Conservation (phyloP, 1,139 yeast genomes). For the Insectozyma bohioensis region DNA sequence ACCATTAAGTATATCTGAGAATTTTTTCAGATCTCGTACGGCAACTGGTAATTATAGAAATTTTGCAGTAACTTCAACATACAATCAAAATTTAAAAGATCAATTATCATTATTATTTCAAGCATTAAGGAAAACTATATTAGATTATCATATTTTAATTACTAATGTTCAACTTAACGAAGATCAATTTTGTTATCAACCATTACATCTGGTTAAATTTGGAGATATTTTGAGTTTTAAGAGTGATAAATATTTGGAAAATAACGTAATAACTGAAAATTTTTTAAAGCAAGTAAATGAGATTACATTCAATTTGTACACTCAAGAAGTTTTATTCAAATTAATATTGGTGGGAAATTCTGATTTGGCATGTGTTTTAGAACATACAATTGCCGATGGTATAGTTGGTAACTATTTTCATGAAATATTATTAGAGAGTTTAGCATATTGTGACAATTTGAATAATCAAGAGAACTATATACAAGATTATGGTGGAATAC, state of each 20-base stretch:
- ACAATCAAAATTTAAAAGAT: constrained; percentile 22
- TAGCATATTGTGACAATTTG: constrained; percentile 18
- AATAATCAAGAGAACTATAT: constrained; percentile 10
- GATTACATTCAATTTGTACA: constrained; percentile 24
- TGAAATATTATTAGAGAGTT: constrained; percentile 32
- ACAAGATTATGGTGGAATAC: constrained; percentile 16
- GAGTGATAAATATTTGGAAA: constrained; percentile 14
- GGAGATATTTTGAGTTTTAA: constrained; percentile 26
- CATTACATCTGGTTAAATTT: constrained; percentile 22
- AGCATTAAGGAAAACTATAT: constrained; percentile 33
- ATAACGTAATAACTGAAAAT: constrained; percentile 25
- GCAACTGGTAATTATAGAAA: constrained; percentile 28
- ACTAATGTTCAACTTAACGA: constrained; percentile 28
- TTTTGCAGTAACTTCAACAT: constrained; percentile 38
- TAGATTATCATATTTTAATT: constrained; percentile 35
- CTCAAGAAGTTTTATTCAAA: constrained; percentile 31
- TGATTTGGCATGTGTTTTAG: constrained; percentile 31
- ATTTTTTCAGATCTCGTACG: constrained; percentile 36
- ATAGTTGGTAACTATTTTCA: constrained; percentile 41
- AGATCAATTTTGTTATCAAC: constrained; percentile 21
- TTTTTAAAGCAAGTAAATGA: constrained; percentile 27
- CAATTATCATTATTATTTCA: constrained; percentile 18
- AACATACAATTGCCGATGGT: constrained; percentile 46
- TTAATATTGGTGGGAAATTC: constrained; percentile 25
- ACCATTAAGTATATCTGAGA: constrained; percentile 35